Evolutionary conservation across 305 asterid species (phyloP).

Genomic region (Caryopteris hybrid): DNA sequence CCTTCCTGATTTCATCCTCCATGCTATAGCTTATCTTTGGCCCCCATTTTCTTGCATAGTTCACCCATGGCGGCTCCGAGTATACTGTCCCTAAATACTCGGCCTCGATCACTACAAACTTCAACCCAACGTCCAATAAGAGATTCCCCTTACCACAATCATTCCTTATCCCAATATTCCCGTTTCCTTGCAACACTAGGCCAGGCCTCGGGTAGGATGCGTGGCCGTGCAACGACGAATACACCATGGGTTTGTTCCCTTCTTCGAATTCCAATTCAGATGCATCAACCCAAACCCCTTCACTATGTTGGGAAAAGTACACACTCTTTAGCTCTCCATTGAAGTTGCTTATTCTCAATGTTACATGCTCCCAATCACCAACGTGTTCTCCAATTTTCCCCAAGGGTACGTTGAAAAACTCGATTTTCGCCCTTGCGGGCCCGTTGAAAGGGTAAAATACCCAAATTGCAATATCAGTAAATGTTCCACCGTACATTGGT

Average conservation of each 20-base stretch:
- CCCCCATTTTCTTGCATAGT: slow-evolving; percentile 55
- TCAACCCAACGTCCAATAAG: slow-evolving; percentile 33
- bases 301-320: slow-evolving; percentile 67
- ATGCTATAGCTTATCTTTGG: slow-evolving; percentile 41
- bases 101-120: slow-evolving; percentile 27
- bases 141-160: slow-evolving; percentile 49
- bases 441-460: slow-evolving; percentile 86
- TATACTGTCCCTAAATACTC: slow-evolving; percentile 28
- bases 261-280: slow-evolving; percentile 44
- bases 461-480: slow-evolving; percentile 65
- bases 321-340: slow-evolving; percentile 59
- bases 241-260: slow-evolving; percentile 50
- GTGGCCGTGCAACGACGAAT: slow-evolving; percentile 70
- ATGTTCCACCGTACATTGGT: slow-evolving; percentile 68
- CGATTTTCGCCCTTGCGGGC: slow-evolving; percentile 57
- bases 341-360: slow-evolving; percentile 68
- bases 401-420: slow-evolving; percentile 40
- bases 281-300: slow-evolving; percentile 54
- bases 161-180: slow-evolving; percentile 56
- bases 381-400: slow-evolving; percentile 77
- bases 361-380: slow-evolving; percentile 91
- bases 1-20: slow-evolving; percentile 39
- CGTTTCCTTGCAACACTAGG: slow-evolving; percentile 51
- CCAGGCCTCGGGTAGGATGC: slow-evolving; percentile 55
- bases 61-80: slow-evolving; percentile 47